Evolutionary conservation across 768 basidiomycete species (phyloP), one percentile per base, ranked within the genome.

Genomic region (Calocybe indica): DNA sequence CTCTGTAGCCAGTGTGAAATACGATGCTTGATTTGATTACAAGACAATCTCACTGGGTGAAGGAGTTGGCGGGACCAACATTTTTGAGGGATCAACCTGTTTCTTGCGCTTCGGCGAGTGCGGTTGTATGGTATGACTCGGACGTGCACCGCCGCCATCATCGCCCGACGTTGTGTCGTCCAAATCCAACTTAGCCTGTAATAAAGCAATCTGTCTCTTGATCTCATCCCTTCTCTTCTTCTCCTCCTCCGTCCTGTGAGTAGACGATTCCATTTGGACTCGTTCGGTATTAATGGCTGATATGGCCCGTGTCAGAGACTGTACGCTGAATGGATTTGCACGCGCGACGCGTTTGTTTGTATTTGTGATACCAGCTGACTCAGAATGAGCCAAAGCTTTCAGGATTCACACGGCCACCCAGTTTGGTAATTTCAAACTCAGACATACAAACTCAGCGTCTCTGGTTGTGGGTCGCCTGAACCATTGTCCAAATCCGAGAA

Each of bases 11-110:
- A 40, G 29, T 28, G 28, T 52, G 40, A 52, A 59, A 34, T 13
- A 7, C 4, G n/a, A 47, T 38, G 1, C 15, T 12, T 8, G 4
- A 10, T 11, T 12, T 37, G 29, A n/a, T 32, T 9, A 43, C 33
- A 30, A 37, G 43, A 48, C 10, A 37, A 37, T 62, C 74, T 61
- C 53, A 87, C 85, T 85, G 4, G 82, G 83, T 33, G 87, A 85
- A 7, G 87, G 87, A 0, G 81, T 83, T 0, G 74, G 62, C 5
- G 81, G 82, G 1, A 70, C 81, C 29, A 80, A 59, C 10, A 76
- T 56, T 2, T 64, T 60, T 3, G 67, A 50, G 4, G 4, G 22
- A n/a, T 22, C 22, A 7, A 72, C 66, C 8, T 54, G 53, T 38
- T 63, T 64, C 61, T 75, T 81, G 50, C 76, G 68, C 60, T 80